Evolutionary conservation across 2,329 filamentous ascomycete genomes (phyloP).

Genomic region (Fusarium albosuccineum): DNA sequence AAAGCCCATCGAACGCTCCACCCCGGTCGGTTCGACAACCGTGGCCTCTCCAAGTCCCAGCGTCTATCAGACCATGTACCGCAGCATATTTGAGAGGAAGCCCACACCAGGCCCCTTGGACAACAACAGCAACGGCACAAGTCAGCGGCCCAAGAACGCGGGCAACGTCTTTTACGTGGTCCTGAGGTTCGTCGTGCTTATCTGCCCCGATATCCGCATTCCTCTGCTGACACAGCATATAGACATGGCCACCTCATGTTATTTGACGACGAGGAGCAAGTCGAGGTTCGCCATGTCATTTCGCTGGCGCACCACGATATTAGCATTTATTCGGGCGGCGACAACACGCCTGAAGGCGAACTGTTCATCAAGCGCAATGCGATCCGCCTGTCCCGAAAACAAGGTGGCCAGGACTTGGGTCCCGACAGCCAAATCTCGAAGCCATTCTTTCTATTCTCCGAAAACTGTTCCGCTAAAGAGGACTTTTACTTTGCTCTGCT

Average conservation of each 20-base stretch:
- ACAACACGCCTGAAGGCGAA: slow-evolving; percentile 87
- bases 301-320: slow-evolving; percentile 90
- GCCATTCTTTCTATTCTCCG: slow-evolving; percentile 94
- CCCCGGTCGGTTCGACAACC: slow-evolving; percentile 80
- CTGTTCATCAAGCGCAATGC: slow-evolving; percentile 96
- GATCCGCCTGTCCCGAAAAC: slow-evolving; percentile 80
- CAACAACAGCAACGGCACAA: slow-evolving; percentile 60
- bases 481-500: slow-evolving; percentile 97
- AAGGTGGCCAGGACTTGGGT: slow-evolving; percentile 64
- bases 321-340: slow-evolving; percentile 85
- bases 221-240: slow-evolving; percentile 22
- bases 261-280: slow-evolving; percentile 94
- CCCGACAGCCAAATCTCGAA: slow-evolving; percentile 73
- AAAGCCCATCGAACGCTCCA: slow-evolving; percentile 88
- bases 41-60: slow-evolving; percentile 87
- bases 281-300: slow-evolving; percentile 96
- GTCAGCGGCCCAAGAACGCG: slow-evolving; percentile 71
- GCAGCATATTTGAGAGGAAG: slow-evolving; percentile 92
- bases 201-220: neutral
- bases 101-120: slow-evolving; percentile 61
- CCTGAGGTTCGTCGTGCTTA: slow-evolving; percentile 66
- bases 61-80: slow-evolving; percentile 98
- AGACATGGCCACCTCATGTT: slow-evolving; percentile 97
- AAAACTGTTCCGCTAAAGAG: slow-evolving; percentile 96
- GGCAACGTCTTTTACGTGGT: slow-evolving; percentile 96